Evolutionary conservation across 225 moss, liverwort and hornwort genomes (phyloP).

Genomic region (Marchantia paleacea): DNA sequence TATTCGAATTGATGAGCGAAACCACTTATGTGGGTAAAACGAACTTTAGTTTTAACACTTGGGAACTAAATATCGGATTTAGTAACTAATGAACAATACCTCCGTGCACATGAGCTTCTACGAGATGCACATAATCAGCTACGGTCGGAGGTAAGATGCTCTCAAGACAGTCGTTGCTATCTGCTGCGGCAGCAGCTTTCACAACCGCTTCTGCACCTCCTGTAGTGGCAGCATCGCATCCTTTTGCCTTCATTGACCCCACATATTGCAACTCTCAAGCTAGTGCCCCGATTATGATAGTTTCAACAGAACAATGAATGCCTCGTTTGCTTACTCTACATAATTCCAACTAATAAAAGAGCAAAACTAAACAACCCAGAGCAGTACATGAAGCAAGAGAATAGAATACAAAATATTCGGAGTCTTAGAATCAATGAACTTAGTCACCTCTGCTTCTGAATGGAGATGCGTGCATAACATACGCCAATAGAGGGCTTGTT

Average conservation of each 20-base stretch:
- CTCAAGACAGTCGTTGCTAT: constrained; percentile 70
- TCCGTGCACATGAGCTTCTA: constrained; percentile 73
- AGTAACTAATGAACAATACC: constrained; percentile 37
- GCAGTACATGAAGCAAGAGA: neutral
- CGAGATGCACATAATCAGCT: constrained; percentile 69
- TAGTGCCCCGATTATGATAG: no score
- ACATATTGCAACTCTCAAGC: constrained; percentile 6
- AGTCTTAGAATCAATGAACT: neutral
- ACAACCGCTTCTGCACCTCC: constrained; percentile 82
- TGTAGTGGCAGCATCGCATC: constrained; percentile 63
- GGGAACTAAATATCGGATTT: neutral
- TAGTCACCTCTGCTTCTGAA: constrained; percentile 66
- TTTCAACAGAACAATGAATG: no score
- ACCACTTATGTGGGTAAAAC: no score
- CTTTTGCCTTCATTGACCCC: constrained; percentile 56
- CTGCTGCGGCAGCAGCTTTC: constrained; percentile 66
- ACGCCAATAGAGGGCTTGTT: constrained; percentile 91
- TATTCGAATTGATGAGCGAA: no score
- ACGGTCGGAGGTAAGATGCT: constrained; percentile 81
- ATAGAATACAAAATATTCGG: neutral
- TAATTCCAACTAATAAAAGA: no score
- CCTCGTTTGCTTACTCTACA: no score
- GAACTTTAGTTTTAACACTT: neutral
- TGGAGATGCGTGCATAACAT: constrained; percentile 60
- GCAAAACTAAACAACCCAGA: no score